Evolutionary conservation across 768 basidiomycete species (phyloP).

Genomic region (Pisolithus marmoratus): DNA sequence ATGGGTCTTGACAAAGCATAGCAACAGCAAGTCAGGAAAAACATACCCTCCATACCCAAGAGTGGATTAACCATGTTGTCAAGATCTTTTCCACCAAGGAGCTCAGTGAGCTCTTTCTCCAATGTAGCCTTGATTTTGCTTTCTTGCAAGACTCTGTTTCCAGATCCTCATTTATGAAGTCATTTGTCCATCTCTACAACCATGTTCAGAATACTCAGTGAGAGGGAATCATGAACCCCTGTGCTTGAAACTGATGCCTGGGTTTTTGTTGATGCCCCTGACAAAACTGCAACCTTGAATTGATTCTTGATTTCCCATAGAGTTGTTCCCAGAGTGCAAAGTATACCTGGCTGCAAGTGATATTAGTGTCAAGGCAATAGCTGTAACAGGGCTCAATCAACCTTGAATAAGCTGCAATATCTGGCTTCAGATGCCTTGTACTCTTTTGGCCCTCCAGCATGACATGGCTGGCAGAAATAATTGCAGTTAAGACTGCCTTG

Average conservation of each 20-base stretch:
- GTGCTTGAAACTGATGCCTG: not conserved
- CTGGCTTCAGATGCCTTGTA: constrained; percentile 29
- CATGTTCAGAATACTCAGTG: not conserved
- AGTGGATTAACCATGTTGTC: constrained; percentile 3
- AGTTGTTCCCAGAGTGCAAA: not conserved
- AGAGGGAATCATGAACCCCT: not conserved
- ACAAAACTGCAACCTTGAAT: not conserved
- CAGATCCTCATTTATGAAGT: not conserved
- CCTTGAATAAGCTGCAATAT: constrained; percentile 30
- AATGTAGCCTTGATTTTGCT: not conserved
- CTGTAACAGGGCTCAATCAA: constrained; percentile 3
- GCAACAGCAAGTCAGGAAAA: too few relatives aligned
- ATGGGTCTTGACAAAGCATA: too few relatives aligned
- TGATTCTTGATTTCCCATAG: not conserved
- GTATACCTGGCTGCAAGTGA: not conserved
- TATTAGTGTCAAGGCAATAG: not conserved
- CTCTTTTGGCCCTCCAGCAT: constrained; percentile 30
- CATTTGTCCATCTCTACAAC: constrained; percentile 3
- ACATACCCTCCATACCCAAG: not conserved
- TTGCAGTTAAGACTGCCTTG: constrained; percentile 40
- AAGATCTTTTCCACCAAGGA: not conserved
- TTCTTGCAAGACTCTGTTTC: not conserved
- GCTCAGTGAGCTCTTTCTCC: constrained; percentile 1
- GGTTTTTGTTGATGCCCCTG: constrained; percentile 3
- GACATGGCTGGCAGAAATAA: constrained; percentile 35